phyloP scores from a whole-genome alignment of 495 filamentous ascomycete species.

The Hypoxylon trugodes region DNA sequence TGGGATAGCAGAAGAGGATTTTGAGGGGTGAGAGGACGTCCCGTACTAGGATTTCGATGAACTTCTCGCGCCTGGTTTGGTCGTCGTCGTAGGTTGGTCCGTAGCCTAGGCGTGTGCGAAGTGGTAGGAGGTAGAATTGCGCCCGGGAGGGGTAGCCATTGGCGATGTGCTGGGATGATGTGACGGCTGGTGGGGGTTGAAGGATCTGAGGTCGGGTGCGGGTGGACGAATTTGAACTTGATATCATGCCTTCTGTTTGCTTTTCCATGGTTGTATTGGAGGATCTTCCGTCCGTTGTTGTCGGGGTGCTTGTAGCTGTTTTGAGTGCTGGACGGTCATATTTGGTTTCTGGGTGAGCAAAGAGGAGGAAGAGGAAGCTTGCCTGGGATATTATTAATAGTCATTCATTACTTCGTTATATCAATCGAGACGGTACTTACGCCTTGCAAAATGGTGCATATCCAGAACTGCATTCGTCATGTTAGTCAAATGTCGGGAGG shows the following conservation, averaged over 20 bases:
- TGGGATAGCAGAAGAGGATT: constrained; percentile 64
- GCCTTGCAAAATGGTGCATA: constrained; percentile 45
- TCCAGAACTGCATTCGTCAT: constrained; percentile 30
- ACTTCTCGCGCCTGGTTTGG: constrained; percentile 31
- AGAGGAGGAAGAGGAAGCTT: constrained; percentile 34
- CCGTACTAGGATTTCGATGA: constrained; percentile 39
- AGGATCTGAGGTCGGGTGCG: not conserved
- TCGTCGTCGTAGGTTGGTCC: constrained; percentile 3
- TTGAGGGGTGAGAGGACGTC: constrained; percentile 64
- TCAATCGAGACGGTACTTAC: constrained; percentile 52
- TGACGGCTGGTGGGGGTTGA: constrained; percentile 16
- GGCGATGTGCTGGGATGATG: constrained; percentile 44
- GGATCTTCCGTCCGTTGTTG: not conserved
- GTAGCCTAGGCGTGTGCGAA: constrained; percentile 42
- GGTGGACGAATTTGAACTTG: constrained; percentile 24
- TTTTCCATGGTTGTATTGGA: constrained; percentile 11
- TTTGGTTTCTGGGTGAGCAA: constrained; percentile 63
- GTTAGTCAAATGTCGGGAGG: constrained; percentile 1
- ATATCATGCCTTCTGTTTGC: constrained; percentile 21
- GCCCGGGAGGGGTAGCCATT: constrained; percentile 60
- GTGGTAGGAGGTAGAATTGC: constrained; percentile 64
- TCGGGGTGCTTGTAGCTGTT: not conserved
- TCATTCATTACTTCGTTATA: constrained; percentile 14
- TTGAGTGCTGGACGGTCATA: constrained; percentile 55
- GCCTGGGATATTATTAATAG: constrained; percentile 23